Conservation (phyloP, 805 yeast species). For the Candida tammaniensis region DNA sequence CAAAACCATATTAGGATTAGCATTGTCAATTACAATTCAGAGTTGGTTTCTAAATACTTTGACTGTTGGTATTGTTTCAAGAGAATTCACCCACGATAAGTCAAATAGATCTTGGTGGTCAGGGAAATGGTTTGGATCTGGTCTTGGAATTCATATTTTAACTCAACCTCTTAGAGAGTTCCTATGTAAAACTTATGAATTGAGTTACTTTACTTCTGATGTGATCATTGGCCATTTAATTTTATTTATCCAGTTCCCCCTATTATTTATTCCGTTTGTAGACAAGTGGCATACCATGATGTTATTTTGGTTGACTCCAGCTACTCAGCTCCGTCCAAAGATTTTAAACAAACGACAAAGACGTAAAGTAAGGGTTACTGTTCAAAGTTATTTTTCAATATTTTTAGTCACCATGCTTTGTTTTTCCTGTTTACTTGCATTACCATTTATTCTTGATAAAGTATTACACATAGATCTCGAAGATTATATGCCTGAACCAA, state of each 20-base stretch:
- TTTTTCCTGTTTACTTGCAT: slow-evolving; percentile 31
- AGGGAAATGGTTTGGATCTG: slow-evolving; percentile 64
- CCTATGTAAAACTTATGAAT: slow-evolving; percentile 60
- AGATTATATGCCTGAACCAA: slow-evolving; percentile 36
- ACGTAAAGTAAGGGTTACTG: slow-evolving; percentile 33
- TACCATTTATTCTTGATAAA: slow-evolving; percentile 37
- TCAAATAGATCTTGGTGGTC: slow-evolving; percentile 64
- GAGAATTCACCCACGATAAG: slow-evolving; percentile 60
- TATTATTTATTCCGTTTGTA: slow-evolving; percentile 59
- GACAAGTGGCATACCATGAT: slow-evolving; percentile 66
- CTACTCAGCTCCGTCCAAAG: slow-evolving; percentile 46
- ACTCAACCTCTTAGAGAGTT: slow-evolving; percentile 67
- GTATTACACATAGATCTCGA: slow-evolving; percentile 38
- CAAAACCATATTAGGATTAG: slow-evolving; percentile 58
- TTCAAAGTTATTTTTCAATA: slow-evolving; percentile 30
- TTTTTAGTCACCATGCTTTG: slow-evolving; percentile 26
- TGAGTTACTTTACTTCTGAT: slow-evolving; percentile 68
- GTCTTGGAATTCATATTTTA: slow-evolving; percentile 58
- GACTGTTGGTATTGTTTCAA: slow-evolving; percentile 50
- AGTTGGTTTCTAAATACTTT: slow-evolving; percentile 52
- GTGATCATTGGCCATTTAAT: slow-evolving; percentile 57
- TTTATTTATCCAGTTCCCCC: slow-evolving; percentile 56
- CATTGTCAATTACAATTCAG: slow-evolving; percentile 55
- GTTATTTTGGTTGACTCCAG: slow-evolving; percentile 66
- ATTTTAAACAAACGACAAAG: slow-evolving; percentile 43